phyloP scores from a whole-genome alignment of 768 basidiomycete species.

The Leucosporidium yakuticum region DNA sequence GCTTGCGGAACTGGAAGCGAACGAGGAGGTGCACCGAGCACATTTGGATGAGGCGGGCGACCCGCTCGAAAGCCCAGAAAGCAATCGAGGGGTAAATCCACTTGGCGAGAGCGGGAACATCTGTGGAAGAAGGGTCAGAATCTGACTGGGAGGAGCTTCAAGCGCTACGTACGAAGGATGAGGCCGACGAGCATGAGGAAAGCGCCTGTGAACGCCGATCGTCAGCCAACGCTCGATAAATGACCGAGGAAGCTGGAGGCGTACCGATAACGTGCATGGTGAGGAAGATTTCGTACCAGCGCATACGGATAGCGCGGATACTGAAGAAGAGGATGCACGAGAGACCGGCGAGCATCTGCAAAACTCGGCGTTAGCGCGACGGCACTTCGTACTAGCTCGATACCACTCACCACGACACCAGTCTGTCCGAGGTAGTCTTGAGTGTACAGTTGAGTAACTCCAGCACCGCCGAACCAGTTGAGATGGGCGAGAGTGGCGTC shows the following conservation, averaged over 20 bases:
- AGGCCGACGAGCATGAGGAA: constrained; percentile 20
- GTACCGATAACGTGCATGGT: constrained; percentile 19
- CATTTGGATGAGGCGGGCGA: not conserved
- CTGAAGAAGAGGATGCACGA: constrained; percentile 8
- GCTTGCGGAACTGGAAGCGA: constrained; percentile 1
- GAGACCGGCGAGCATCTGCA: constrained; percentile 5
- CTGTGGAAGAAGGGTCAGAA: not conserved
- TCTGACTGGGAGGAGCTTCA: not conserved
- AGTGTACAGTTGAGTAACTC: constrained; percentile 12
- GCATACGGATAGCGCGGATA: not conserved
- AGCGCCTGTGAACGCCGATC: not conserved
- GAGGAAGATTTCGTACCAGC: constrained; percentile 25
- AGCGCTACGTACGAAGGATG: not conserved
- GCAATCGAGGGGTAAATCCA: not conserved
- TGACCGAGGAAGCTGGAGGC: too few relatives aligned
- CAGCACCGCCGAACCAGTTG: constrained; percentile 13
- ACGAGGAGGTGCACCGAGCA: not conserved
- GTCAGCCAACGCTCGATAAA: too few relatives aligned
- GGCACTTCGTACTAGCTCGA: too few relatives aligned
- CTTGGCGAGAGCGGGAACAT: constrained; percentile 4
- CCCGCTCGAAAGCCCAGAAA: constrained; percentile 2
- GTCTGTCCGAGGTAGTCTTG: constrained; percentile 25
- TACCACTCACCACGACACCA: constrained; percentile 5
- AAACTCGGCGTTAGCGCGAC: not conserved
- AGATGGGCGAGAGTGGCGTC: constrained; percentile 15